phyloP scores from a whole-genome alignment of 345 rosid genomes.

The Melaleuca alternifolia region DNA sequence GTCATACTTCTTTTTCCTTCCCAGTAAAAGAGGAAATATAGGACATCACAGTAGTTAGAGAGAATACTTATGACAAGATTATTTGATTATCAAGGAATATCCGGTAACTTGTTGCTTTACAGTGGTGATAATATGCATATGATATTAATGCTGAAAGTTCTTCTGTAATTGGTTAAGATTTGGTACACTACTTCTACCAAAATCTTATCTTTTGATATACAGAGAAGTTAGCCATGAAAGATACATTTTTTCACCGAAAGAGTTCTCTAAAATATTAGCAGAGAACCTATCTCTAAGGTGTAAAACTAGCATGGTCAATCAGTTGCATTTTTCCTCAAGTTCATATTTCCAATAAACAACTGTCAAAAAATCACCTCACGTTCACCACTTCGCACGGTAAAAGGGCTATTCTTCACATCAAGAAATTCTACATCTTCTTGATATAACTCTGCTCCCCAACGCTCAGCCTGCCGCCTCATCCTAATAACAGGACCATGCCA shows the following conservation, averaged over 20 bases:
- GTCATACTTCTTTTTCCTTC: background rate
- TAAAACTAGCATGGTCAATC: background rate
- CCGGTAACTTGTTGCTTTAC: background rate
- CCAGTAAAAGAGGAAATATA: background rate
- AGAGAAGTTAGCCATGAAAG: background rate
- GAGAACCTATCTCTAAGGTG: background rate
- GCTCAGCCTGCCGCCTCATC: conserved; percentile 94
- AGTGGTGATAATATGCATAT: background rate
- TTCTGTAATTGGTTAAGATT: background rate
- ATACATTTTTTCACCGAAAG: background rate
- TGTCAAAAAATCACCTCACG: conserved; percentile 59
- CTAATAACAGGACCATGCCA: conserved; percentile 22
- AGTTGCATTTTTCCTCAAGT: background rate
- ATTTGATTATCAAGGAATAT: background rate
- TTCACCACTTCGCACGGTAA: conserved; percentile 71
- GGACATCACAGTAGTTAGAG: background rate
- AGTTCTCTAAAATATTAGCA: background rate
- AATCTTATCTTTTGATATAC: background rate
- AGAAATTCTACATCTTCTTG: conserved; percentile 90
- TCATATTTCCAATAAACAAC: background rate
- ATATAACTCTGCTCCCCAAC: conserved; percentile 93
- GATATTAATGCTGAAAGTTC: background rate
- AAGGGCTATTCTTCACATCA: conserved; percentile 59
- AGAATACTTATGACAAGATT: background rate
- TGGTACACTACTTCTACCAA: background rate